Percentiles rank a stretch among this genome's conserved stretches.
phyloP scores from a whole-genome alignment of 2,329 filamentous ascomycete genomes.

The Fonsecaea monophora region DNA sequence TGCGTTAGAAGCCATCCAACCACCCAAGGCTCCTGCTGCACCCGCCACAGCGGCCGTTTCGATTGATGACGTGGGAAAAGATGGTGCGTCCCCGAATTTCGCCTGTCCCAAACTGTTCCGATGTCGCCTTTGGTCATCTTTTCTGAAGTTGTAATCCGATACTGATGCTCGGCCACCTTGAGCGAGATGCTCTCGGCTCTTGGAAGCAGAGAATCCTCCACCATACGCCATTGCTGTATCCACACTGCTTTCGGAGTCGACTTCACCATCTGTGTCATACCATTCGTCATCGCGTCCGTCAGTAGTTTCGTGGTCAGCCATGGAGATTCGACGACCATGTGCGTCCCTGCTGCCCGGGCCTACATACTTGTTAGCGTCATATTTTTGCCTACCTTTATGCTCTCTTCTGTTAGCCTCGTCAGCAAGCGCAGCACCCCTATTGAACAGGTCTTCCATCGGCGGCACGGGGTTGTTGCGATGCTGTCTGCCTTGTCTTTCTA shows the following conservation, averaged over 20 bases:
- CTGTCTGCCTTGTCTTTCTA: slow-evolving; percentile 37
- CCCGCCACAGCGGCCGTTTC: slow-evolving; percentile 51
- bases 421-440: slow-evolving; percentile 56
- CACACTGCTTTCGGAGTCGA: slow-evolving; percentile 59
- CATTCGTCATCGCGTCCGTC: slow-evolving; percentile 61
- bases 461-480: slow-evolving; percentile 51
- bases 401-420: slow-evolving; percentile 43
- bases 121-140: slow-evolving; percentile 37
- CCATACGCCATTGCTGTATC: slow-evolving; percentile 69
- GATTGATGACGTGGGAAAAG: slow-evolving; percentile 16
- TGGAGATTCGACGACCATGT: slow-evolving; percentile 19
- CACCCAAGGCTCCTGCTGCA: slow-evolving; percentile 52
- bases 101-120: neutral
- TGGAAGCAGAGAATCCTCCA: slow-evolving; percentile 48
- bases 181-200: slow-evolving; percentile 60
- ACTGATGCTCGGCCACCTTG: slow-evolving; percentile 58
- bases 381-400: slow-evolving; percentile 32
- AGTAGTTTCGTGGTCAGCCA: slow-evolving; percentile 25
- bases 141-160: slow-evolving; percentile 9
- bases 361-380: slow-evolving; percentile 33
- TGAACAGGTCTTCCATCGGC: slow-evolving; percentile 57
- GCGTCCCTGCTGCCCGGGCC: slow-evolving; percentile 16
- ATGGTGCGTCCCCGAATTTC: slow-evolving; percentile 17
- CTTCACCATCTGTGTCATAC: slow-evolving; percentile 64
- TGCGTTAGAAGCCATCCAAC: slow-evolving; percentile 44